These are phyloP conservation scores for Cicer chorassanicum DNA, from an alignment of 306 rosid genomes.

Conservation along the genomic window DNA sequence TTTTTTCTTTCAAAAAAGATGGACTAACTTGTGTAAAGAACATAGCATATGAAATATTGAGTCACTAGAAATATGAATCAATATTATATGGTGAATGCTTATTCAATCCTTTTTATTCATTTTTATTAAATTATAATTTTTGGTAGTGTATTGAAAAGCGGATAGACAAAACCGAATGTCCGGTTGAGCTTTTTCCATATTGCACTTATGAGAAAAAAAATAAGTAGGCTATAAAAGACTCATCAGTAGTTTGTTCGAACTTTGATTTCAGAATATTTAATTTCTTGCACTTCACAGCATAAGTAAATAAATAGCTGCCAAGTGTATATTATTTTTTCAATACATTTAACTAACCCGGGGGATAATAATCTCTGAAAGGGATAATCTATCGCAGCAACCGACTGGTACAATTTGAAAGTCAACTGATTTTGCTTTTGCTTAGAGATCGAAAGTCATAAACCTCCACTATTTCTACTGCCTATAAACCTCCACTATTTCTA, in stretches of 20 bases:
- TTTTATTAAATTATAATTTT: no score
- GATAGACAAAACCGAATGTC: no score
- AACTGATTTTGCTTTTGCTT: neutral
- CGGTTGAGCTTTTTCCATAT: no score
- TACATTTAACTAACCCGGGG: neutral
- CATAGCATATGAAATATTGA: no score
- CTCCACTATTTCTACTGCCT: conserved; percentile 3
- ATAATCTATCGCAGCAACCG: conserved; percentile 42
- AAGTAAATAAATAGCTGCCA: conserved; percentile 40
- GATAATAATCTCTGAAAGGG: conserved; percentile 13
- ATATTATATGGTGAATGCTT: no score
- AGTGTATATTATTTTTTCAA: neutral
- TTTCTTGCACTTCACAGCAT: conserved; percentile 2
- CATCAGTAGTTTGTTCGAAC: neutral
- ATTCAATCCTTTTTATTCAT: no score
- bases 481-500: conserved; percentile 20
- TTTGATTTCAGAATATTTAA: conserved; percentile 20
- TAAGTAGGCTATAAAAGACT: neutral
- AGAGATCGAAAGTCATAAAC: neutral
- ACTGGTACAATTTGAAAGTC: conserved; percentile 12
- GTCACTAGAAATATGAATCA: no score
- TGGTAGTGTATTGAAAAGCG: no score
- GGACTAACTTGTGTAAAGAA: no score
- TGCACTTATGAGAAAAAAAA: no score
- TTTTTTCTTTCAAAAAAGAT: no score